Percentiles rank a stretch among this genome's conserved stretches.
phyloP scores from a whole-genome alignment of 129 eudicot species.

The Centaurea solstitialis region DNA sequence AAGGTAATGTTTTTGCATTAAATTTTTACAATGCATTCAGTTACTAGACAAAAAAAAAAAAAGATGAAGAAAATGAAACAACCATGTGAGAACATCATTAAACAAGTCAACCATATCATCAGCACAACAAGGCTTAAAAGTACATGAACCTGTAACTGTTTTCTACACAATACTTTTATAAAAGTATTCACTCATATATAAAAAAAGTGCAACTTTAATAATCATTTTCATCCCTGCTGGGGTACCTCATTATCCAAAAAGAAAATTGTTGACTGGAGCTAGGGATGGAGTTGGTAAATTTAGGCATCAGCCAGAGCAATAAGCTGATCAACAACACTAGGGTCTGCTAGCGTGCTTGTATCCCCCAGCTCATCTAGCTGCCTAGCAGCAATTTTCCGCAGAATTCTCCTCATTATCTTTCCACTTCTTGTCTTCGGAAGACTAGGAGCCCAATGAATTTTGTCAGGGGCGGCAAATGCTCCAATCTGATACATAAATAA shows the following conservation, averaged over 20 bases:
- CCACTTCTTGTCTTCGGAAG: conserved; percentile 98
- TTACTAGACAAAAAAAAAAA: background rate
- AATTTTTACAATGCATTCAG: background rate
- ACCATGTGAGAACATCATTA: background rate
- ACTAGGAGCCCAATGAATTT: conserved; percentile 96
- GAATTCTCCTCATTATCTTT: conserved; percentile 94
- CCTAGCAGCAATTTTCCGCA: conserved; percentile 90
- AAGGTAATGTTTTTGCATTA: too few relatives aligned
- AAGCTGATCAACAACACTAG: conserved; percentile 86
- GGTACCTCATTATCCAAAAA: background rate
- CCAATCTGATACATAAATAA: conserved; percentile 66
- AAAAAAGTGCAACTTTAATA: background rate
- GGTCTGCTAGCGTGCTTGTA: conserved; percentile 92
- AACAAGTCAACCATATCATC: background rate
- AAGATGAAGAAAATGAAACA: too few relatives aligned
- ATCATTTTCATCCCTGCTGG: background rate
- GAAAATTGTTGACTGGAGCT: background rate
- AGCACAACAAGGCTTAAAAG: background rate
- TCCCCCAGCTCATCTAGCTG: conserved; percentile 95
- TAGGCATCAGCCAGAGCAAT: conserved; percentile 71
- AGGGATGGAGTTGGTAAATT: conserved; percentile 10
- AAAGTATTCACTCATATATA: background rate
- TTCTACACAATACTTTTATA: background rate
- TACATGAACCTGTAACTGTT: background rate
- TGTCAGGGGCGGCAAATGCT: conserved; percentile 99